Base-by-base conservation (phyloP, 805 yeast species). In the Maudiozyma barnettii region DNA sequence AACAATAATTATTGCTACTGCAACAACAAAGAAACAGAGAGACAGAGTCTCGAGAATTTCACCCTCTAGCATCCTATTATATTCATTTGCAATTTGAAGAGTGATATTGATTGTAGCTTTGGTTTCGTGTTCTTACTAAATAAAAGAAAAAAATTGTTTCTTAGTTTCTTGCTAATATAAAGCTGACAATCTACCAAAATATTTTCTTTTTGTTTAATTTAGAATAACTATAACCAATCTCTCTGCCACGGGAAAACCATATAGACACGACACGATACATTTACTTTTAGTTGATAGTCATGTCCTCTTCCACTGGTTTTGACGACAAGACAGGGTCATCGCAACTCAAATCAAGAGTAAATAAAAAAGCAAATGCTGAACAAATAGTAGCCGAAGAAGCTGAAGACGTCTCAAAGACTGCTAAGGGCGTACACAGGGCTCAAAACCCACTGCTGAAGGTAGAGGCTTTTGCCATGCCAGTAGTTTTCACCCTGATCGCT, bases 401-500 rank as follows among this genome's bases (percentile, higher is more conserved):
- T 4, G 47, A 45, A 30, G 41, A 43, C 22, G 33, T 8, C 20
- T 29, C 40, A 2, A 39, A 47, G 21, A 21, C 19, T n/a, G 21
- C 10, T 6, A 43, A 43, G 13, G 20, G 14, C 26, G 26, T 19
- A 14, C 10, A 14, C n/a, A 43, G 41, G 6, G 30, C 31, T 6
- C 9, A 39, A 18, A 41, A 43, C 14, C 53, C 59, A 6, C 43
- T 53, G 42, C 26, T 23, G 4, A 46, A 48, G n/a, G 23, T 60
- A 22, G 75, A 72, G 54, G 53, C 72, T 4, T 45, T 63, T 40
- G 48, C 67, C 9, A 72, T 72, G 45, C 79, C 81, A 1, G 30
- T 75, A 3, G 4, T 72, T 1, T 60, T 77, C 45, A 76, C 81
- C 0, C 54, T 56, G 0, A 30, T 75, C 2, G 72, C 84, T 4